Percentiles rank a stretch among this genome's conserved stretches.
Evolutionary conservation across 2,329 filamentous ascomycete genomes (phyloP).

Genomic region (Neonectria ditissima): DNA sequence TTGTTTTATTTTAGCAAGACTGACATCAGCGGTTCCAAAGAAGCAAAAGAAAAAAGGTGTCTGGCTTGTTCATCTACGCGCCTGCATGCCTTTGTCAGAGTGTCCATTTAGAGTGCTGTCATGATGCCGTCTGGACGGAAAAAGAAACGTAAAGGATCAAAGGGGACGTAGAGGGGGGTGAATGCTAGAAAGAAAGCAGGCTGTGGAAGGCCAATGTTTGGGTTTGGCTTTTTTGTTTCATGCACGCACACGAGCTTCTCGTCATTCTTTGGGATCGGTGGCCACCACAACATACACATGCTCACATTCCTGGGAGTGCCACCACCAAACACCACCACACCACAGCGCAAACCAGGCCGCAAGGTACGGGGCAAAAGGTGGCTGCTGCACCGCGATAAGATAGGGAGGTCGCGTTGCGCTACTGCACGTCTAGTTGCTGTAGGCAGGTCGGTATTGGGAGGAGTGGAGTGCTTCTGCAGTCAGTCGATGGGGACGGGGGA

Average conservation of each 20-base stretch:
- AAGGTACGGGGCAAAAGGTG: neutral
- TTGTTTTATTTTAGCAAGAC: neutral
- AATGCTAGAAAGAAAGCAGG: neutral
- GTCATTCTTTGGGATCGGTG: constrained; percentile 6
- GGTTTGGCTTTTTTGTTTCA: constrained; percentile 36
- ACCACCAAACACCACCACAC: no score
- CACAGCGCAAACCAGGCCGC: neutral
- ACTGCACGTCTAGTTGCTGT: constrained; percentile 25
- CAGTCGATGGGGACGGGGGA: no score
- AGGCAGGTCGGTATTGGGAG: constrained; percentile 28
- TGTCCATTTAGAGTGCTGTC: no score
- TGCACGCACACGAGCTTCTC: constrained; percentile 30
- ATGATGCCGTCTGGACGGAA: neutral
- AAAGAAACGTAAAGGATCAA: neutral
- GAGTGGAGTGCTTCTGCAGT: no score
- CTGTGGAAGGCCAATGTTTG: constrained; percentile 13
- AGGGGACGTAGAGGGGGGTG: constrained; percentile 1
- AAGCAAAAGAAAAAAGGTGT: no score
- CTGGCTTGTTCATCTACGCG: no score
- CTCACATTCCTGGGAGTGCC: constrained; percentile 3
- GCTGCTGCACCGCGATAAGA: constrained; percentile 37
- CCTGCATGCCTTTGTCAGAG: no score
- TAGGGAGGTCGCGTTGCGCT: constrained; percentile 28
- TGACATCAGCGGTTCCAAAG: neutral
- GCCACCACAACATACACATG: no score